These are phyloP conservation scores for Fraxinus anomala DNA, from an alignment of 257 asterid species.

Conservation along the genomic window DNA sequence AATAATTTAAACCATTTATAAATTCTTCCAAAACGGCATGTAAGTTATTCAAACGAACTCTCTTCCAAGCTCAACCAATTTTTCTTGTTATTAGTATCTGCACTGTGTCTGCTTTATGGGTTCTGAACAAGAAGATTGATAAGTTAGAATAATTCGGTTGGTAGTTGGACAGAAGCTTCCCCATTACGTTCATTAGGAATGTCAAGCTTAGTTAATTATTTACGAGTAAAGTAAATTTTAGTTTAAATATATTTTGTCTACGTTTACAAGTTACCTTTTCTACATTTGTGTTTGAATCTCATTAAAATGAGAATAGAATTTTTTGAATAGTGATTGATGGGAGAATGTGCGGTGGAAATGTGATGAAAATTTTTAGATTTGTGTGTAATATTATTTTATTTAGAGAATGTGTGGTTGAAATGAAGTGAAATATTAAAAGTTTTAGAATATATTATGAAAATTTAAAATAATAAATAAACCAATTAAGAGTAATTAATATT, in stretches of 20 bases:
- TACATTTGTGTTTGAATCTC: no score
- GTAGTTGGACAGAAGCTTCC: neutral
- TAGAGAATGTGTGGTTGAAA: no score
- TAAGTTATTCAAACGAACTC: no score
- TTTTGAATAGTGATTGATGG: no score
- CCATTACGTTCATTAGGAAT: neutral
- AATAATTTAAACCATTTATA: no score
- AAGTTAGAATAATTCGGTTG: neutral
- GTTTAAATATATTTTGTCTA: neutral
- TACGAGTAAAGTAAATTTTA: neutral
- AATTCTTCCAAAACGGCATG: no score
- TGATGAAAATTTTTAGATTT: no score
- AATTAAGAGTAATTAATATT: neutral
- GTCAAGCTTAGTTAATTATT: neutral
- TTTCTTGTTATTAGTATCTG: constrained; percentile 2
- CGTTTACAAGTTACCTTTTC: neutral
- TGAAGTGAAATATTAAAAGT: neutral
- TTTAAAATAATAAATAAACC: neutral
- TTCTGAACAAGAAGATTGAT: neutral
- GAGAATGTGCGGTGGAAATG: no score
- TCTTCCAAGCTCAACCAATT: neutral
- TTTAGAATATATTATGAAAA: no score
- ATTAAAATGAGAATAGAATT: no score
- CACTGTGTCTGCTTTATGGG: neutral
- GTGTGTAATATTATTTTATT: no score